Conservation (phyloP, 1,284 basidiomycete genomes). For the Ganoderma multipileum region DNA sequence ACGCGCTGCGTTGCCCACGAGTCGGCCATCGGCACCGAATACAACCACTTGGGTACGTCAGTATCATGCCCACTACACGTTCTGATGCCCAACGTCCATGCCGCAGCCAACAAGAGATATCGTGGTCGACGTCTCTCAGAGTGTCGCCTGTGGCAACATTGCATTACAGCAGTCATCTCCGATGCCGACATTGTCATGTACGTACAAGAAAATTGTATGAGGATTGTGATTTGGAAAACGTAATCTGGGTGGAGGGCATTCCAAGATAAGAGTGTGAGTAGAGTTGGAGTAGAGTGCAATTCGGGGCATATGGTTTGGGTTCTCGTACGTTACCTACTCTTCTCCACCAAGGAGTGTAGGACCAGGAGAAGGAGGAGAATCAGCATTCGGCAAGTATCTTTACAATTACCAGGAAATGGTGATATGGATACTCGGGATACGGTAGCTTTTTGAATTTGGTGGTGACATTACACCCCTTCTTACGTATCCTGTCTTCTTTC, state of each 20-base stretch:
- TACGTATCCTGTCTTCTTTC: too few species aligned
- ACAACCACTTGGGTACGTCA: slow-evolving; percentile 3
- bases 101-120: background rate
- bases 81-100: background rate
- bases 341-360: too few species aligned
- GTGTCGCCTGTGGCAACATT: slow-evolving; percentile 11
- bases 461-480: too few species aligned
- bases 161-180: slow-evolving; percentile 13
- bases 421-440: too few species aligned
- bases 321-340: background rate
- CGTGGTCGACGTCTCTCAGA: background rate
- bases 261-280: slow-evolving; percentile 8
- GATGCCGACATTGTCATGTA: background rate
- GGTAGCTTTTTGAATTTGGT: too few species aligned
- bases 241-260: slow-evolving; percentile 14
- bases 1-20: slow-evolving; percentile 16
- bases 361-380: too few species aligned
- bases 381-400: too few species aligned
- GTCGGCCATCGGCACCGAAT: slow-evolving; percentile 19
- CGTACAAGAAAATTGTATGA: background rate
- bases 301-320: background rate
- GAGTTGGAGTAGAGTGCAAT: too few species aligned
- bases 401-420: too few species aligned
- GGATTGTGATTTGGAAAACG: background rate
- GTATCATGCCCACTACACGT: background rate